Conservation (phyloP, 192 early-diverging fungal genomes). For the Oehlia diaphana region DNA sequence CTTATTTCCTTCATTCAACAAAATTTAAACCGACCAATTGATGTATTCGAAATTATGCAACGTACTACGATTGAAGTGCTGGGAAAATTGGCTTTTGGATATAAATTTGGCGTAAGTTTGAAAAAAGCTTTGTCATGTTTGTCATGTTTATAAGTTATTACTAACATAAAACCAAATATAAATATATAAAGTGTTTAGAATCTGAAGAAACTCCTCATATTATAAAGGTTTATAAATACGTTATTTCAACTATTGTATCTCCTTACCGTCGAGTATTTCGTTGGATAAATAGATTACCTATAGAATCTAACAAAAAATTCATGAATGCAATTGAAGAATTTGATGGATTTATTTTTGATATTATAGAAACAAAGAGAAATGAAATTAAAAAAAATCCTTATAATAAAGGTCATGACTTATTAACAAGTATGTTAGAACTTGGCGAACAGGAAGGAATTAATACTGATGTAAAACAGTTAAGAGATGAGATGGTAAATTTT, state of each 20-base stretch:
- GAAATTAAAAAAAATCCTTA: neutral
- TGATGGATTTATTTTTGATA: neutral
- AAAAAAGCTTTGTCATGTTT: too few species aligned
- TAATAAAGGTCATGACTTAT: neutral
- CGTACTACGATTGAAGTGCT: neutral
- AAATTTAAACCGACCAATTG: neutral
- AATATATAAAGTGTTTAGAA: neutral
- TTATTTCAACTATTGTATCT: neutral
- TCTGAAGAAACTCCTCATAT: neutral
- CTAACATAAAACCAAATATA: neutral
- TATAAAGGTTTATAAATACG: neutral
- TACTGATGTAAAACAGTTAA: neutral
- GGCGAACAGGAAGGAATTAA: neutral
- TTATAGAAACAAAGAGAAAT: neutral
- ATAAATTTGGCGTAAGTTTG: neutral
- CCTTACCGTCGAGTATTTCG: neutral
- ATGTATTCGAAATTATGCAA: neutral
- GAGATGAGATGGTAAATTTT: neutral
- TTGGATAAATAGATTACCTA: neutral
- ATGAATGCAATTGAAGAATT: neutral
- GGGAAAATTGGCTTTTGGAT: constrained; percentile 6
- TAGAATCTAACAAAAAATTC: neutral
- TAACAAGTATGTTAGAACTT: neutral
- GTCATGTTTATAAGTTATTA: too few species aligned
- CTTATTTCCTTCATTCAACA: neutral